Base-by-base conservation (phyloP, 2,329 filamentous ascomycete species). In the Myriosclerotinia curreyana region DNA sequence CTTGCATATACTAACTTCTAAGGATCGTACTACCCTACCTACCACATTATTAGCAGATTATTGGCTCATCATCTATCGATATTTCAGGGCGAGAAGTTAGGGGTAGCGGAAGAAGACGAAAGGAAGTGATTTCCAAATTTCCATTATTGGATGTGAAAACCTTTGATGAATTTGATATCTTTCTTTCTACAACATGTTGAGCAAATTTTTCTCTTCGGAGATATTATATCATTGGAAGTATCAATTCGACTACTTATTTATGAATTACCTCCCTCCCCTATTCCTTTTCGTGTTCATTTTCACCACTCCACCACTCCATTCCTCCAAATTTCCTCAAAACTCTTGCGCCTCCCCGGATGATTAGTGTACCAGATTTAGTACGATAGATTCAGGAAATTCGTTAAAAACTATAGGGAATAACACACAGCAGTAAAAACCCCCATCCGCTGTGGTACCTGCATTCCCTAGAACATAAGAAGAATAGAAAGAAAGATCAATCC, bases 361-460 rank as follows among this genome's bases (percentile, higher is more conserved):
- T 46, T 46, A 58, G 22, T 58, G 54, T 34, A 46, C 28, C 40
- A 22, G n/a, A 34, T 58, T 46, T 36, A 28, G 7, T 40, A 20
- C 52, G 36, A 22, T 38, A 40, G 36, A 25, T 28, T 40, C 22
- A 44, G 25, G 38, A 55, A 55, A 55, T 44, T 55, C 53, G 53
- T 55, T n/a, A 44, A 25, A 17, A 20, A 59, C 31, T 28, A 17
- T 48, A 59, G 31, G 55, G 5, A 48, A 59, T 25, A 25, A 20
- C 42, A n/a, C 54, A 34, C 20, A 25, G 36, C 42, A 48, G 42
- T 5, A 58, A 46, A 36, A 40, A 58, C 17, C 42, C 20, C n/a
- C 22, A 25, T n/a, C n/a, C 42, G 44, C 55, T n/a, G 25, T 59
- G 42, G 55, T 59, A 59, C 36, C 55, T 38, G 20, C 42, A 25